A percentile compares a stretch with the other conserved stretches of the same genome.
Conservation (phyloP, 2,329 filamentous ascomycete genomes). For the Diaporthe citriasiana region DNA sequence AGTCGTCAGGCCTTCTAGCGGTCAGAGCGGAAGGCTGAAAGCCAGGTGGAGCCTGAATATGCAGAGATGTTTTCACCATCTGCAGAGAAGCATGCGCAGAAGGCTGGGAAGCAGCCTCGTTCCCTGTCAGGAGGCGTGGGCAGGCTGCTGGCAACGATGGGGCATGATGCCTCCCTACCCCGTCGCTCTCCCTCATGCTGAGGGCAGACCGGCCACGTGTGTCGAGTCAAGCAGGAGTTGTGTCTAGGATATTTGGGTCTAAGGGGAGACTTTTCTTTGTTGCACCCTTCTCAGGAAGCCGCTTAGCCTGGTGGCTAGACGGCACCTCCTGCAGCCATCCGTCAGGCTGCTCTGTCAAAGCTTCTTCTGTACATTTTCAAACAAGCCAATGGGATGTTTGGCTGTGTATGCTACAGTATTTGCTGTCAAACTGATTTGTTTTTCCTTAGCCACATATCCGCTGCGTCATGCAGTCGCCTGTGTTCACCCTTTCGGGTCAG, state of each 20-base stretch:
- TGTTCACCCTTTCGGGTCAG: slow-evolving; percentile 56
- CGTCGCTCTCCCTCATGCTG: slow-evolving; percentile 42
- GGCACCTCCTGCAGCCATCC: slow-evolving; percentile 65
- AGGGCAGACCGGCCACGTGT: slow-evolving; percentile 62
- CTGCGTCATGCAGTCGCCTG: slow-evolving; percentile 58
- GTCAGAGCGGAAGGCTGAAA: slow-evolving; percentile 43
- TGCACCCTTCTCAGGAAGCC: slow-evolving; percentile 55
- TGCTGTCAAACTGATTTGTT: slow-evolving; percentile 59
- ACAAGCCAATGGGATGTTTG: slow-evolving; percentile 59
- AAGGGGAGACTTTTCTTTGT: slow-evolving; percentile 60
- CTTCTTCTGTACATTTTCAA: slow-evolving; percentile 53
- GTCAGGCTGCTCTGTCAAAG: slow-evolving; percentile 58
- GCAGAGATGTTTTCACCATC: slow-evolving; percentile 37
- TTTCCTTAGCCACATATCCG: slow-evolving; percentile 51
- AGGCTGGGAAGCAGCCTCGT: slow-evolving; percentile 34
- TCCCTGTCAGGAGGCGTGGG: slow-evolving; percentile 30
- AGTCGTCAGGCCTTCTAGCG: slow-evolving; percentile 41
- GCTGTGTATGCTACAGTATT: slow-evolving; percentile 55
- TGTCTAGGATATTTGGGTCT: slow-evolving; percentile 54
- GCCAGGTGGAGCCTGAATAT: slow-evolving; percentile 35
- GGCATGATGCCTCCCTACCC: slow-evolving; percentile 16
- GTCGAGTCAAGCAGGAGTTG: slow-evolving; percentile 66
- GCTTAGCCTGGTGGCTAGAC: slow-evolving; percentile 55
- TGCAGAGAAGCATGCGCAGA: slow-evolving; percentile 43
- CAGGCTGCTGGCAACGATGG: slow-evolving; percentile 31